Percentiles rank a stretch among this genome's conserved stretches.
phyloP scores from a whole-genome alignment of 2,329 filamentous ascomycete species.

The Malbranchea cinnamomea region DNA sequence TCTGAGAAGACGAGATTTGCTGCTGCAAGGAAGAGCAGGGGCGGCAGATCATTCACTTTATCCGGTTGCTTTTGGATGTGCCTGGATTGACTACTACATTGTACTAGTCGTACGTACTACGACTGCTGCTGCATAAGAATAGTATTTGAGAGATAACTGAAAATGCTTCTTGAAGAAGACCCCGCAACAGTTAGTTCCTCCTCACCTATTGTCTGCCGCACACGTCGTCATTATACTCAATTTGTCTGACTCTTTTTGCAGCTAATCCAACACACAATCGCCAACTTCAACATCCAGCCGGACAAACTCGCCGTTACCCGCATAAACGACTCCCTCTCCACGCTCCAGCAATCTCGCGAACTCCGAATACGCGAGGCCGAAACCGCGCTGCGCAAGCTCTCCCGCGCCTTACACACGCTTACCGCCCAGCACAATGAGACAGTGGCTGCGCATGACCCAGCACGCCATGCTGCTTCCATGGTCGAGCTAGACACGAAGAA shows the following conservation, averaged over 20 bases:
- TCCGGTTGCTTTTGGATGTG: too few species aligned
- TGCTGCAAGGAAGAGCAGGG: too few species aligned
- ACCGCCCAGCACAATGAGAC: slow-evolving; percentile 65
- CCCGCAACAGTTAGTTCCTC: slow-evolving; percentile 55
- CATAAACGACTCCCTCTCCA: slow-evolving; percentile 67
- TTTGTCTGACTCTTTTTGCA: slow-evolving; percentile 22
- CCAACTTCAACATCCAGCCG: slow-evolving; percentile 86
- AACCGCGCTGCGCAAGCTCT: slow-evolving; percentile 52
- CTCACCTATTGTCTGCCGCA: slow-evolving; percentile 3
- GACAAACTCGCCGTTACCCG: slow-evolving; percentile 75
- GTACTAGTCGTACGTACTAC: too few species aligned
- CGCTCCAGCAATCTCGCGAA: slow-evolving; percentile 71
- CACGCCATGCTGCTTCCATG: slow-evolving; percentile 70
- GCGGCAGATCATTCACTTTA: too few species aligned
- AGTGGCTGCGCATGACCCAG: slow-evolving; percentile 56
- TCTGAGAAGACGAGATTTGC: too few species aligned
- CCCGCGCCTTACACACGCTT: slow-evolving; percentile 60
- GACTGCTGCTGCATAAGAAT: too few species aligned
- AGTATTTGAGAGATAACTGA: too few species aligned
- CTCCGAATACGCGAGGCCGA: slow-evolving; percentile 60
- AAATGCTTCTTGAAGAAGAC: slow-evolving; percentile 88
- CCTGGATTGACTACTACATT: too few species aligned
- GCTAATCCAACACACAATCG: slow-evolving; percentile 82
- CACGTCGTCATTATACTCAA: slow-evolving; percentile 2
- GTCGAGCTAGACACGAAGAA: slow-evolving; percentile 81